Evolutionary conservation across 2,329 filamentous ascomycete genomes (phyloP).

Genomic region (Metarhizium anisopliae): DNA sequence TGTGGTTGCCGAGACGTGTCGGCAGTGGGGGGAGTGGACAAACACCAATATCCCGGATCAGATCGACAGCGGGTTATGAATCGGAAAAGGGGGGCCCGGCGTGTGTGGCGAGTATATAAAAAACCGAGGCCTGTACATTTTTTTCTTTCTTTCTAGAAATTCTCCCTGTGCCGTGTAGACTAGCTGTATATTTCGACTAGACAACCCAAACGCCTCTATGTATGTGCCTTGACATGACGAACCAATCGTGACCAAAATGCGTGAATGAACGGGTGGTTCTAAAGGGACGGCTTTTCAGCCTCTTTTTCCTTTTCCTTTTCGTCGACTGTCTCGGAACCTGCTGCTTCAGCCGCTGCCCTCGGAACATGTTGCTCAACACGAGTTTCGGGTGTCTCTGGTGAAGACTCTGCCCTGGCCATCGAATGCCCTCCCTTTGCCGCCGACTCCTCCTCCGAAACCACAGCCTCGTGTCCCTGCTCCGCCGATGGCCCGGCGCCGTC

Average conservation of each 20-base stretch:
- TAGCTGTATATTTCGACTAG: background rate
- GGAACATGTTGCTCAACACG: background rate
- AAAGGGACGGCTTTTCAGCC: background rate
- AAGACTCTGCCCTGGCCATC: background rate
- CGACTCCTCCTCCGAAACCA: background rate
- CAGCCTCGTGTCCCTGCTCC: background rate
- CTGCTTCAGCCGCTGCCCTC: background rate
- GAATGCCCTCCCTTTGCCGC: background rate
- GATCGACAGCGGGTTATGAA: slow-evolving; percentile 44
- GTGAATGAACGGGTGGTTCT: background rate
- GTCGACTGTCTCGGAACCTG: background rate
- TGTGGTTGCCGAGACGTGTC: slow-evolving; percentile 42
- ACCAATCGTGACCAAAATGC: background rate
- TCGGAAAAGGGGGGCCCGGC: background rate
- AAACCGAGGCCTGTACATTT: background rate
- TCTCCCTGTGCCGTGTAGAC: background rate
- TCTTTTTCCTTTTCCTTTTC: background rate
- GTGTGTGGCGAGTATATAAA: background rate
- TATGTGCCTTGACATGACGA: background rate
- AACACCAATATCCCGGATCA: slow-evolving; percentile 35
- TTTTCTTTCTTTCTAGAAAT: background rate
- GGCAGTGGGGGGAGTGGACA: slow-evolving; percentile 43
- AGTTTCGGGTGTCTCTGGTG: background rate
- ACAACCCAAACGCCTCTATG: background rate
- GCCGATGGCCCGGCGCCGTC: background rate